Conservation (phyloP, 768 basidiomycete species). For the Dioszegia crocea region DNA sequence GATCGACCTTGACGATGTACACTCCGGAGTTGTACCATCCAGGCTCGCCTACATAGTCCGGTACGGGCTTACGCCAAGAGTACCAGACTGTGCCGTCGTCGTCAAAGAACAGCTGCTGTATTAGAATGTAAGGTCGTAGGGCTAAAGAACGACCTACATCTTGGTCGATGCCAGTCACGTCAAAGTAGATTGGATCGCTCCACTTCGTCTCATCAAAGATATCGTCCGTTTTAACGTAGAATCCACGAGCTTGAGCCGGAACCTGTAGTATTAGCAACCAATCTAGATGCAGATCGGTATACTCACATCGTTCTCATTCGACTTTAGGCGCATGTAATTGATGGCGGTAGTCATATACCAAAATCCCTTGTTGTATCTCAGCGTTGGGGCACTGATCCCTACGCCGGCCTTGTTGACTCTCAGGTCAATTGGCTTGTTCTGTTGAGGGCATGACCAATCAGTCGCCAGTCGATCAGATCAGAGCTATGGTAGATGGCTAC, state of each 20-base stretch:
- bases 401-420: background rate
- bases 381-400: constrained; percentile 28
- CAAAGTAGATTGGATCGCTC: constrained; percentile 23
- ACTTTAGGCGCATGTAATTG: background rate
- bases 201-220: constrained; percentile 27
- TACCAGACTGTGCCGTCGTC: constrained; percentile 22
- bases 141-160: no score
- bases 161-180: constrained; percentile 23
- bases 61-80: background rate
- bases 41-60: background rate
- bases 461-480: constrained; percentile 28
- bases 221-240: constrained; percentile 27
- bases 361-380: constrained; percentile 18
- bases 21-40: background rate
- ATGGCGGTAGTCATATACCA: constrained; percentile 16
- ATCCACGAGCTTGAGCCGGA: constrained; percentile 2
- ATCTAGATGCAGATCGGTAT: background rate
- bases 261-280: background rate
- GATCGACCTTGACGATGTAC: constrained; percentile 1
- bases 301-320: background rate
- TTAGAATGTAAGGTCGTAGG: no score
- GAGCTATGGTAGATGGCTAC: constrained; percentile 29
- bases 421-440: constrained; percentile 12
- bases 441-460: constrained; percentile 28
- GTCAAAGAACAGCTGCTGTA: constrained; percentile 28